Conservation (phyloP, 176 grass and related monocot genomes). For the Thinopyrum elongatum region DNA sequence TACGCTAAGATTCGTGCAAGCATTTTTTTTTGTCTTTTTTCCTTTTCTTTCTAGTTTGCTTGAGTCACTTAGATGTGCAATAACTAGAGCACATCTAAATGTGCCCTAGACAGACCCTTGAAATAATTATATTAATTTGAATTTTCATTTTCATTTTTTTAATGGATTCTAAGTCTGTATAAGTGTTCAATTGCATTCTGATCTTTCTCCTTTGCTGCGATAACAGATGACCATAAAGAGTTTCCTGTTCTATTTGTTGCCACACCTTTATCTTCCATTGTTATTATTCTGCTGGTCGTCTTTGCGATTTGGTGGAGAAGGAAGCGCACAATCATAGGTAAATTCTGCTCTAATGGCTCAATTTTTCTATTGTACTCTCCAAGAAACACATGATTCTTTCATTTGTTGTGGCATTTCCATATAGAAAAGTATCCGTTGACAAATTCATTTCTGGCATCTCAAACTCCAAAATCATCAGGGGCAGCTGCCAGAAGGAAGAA, state of each 20-base stretch:
- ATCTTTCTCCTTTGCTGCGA: neutral
- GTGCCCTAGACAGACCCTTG: no score
- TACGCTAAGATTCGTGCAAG: no score
- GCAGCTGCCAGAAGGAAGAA: neutral
- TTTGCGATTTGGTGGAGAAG: constrained; percentile 23
- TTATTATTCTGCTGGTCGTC: neutral
- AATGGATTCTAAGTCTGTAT: neutral
- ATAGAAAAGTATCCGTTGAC: neutral
- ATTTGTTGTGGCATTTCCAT: neutral
- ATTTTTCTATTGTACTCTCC: neutral
- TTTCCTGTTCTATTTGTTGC: neutral
- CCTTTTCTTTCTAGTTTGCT: no score
- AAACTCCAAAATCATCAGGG: constrained; percentile 15
- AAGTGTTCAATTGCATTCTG: neutral
- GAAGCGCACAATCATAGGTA: neutral
- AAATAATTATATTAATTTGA: no score
- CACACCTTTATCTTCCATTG: neutral
- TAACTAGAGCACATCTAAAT: no score
- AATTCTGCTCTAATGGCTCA: neutral
- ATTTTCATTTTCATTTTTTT: no score
- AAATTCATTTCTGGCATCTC: neutral
- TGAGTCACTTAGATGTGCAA: no score
- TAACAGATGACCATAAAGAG: constrained; percentile 5
- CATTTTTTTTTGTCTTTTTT: no score
- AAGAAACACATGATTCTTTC: neutral